Base-by-base conservation (phyloP, 345 rosid genomes). In the Rhizophora apiculata region DNA sequence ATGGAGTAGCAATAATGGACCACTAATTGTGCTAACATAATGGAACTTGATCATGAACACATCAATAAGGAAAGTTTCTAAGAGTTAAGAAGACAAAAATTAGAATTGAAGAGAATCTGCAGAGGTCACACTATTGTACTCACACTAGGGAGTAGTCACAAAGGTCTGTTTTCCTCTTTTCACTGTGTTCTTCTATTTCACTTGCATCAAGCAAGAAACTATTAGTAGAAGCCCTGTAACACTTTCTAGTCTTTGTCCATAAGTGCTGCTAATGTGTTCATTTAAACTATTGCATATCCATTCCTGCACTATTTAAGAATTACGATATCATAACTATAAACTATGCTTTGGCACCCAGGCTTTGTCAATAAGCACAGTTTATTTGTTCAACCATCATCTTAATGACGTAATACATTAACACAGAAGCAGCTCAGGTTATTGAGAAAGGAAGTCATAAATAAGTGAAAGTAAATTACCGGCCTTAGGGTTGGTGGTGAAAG, bases 401-500 rank as follows among this genome's bases (percentile, higher is more conserved):
- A 43, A 13, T 43, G 18, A 13, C 18, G 15, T 43, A 43, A 43
- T 3, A 43, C 49, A 10, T 11, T 56, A 21, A 56, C 60, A 21
- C 29, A 21, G 29, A 56, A 16, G 29, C 30, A 22, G 5, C 5
- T 56, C 10, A 8, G 1, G 60, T 13, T 27, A 56, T 56, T 6
- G 60, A 27, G 7, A 64, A 72, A 68, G 26, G 8, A 63, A 36
- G 36, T 68, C 13, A 11, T 56, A 65, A 63, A 68, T 3, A 63
- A 54, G 49, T 29, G 24, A 31, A 64, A 55, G 27, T 30, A 18
- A 75, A 76, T 77, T 84, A 92, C 99, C 82, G 94, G 96, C 76
- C 89, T 88, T 65, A 95, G 79, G 76, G 77, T 85, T 78, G 93
- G 81, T 32, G 96, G 97, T 63, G 99, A 88, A 64, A 92, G 78